phyloP scores from a whole-genome alignment of 2,329 filamentous ascomycete species.

The Paecilomyces sp. region DNA sequence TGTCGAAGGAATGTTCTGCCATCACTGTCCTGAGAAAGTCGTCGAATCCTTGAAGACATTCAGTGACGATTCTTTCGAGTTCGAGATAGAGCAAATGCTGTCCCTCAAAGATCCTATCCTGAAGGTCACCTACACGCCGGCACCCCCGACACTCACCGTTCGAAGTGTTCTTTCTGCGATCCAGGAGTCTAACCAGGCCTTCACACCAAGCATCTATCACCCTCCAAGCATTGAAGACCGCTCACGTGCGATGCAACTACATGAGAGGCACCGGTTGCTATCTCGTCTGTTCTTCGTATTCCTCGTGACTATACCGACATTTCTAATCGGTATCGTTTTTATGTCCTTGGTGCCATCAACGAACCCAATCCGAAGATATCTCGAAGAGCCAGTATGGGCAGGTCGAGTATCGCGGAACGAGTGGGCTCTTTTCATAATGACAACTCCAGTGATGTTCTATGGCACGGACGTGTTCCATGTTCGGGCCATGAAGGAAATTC shows the following conservation, averaged over 20 bases:
- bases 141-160: slow-evolving; percentile 63
- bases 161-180: slow-evolving; percentile 66
- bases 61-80: slow-evolving; percentile 40
- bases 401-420: slow-evolving; percentile 68
- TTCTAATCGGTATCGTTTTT: slow-evolving; percentile 81
- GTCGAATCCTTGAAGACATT: slow-evolving; percentile 31
- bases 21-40: slow-evolving; percentile 55
- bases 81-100: slow-evolving; percentile 34
- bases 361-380: slow-evolving; percentile 53
- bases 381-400: slow-evolving; percentile 64
- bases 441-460: slow-evolving; percentile 81
- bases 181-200: slow-evolving; percentile 55
- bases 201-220: slow-evolving; percentile 66
- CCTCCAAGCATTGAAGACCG: slow-evolving; percentile 78
- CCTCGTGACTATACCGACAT: slow-evolving; percentile 68
- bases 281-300: slow-evolving; percentile 64
- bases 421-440: slow-evolving; percentile 71
- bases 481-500: slow-evolving; percentile 70
- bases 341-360: slow-evolving; percentile 68
- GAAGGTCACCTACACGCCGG: slow-evolving; percentile 62
- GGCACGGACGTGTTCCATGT: slow-evolving; percentile 79
- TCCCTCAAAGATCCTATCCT: slow-evolving; percentile 60
- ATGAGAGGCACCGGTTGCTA: slow-evolving; percentile 62
- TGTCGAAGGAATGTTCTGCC: slow-evolving; percentile 68
- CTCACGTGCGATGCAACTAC: slow-evolving; percentile 62